These are phyloP conservation scores for Pelomyxa schiedti DNA, from an alignment of 78 protist genomes.

Conservation along the genomic window DNA sequence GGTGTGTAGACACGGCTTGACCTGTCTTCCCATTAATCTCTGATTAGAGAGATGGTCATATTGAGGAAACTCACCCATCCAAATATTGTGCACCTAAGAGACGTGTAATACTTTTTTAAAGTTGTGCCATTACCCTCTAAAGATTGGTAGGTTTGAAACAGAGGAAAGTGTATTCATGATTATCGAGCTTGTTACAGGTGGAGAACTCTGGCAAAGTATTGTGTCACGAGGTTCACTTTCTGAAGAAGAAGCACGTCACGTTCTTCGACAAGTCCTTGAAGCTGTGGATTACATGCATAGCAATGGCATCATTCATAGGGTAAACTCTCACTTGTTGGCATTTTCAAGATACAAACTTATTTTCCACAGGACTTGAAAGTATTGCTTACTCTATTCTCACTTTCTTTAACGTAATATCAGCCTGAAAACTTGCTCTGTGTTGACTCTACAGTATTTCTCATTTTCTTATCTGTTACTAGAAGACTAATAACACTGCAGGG, in stretches of 20 bases:
- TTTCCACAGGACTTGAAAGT: too few species aligned
- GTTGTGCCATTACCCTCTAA: too few species aligned
- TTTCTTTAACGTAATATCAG: too few species aligned
- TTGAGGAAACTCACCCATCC: not conserved
- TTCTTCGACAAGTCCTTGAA: constrained; percentile 53
- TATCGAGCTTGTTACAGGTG: constrained; percentile 55
- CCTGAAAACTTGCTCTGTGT: too few species aligned
- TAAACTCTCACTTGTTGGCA: too few species aligned
- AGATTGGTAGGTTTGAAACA: too few species aligned
- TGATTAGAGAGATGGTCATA: not conserved
- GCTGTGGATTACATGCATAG: constrained; percentile 72
- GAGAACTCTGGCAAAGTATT: constrained; percentile 81
- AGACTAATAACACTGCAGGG: too few species aligned
- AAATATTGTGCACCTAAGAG: not conserved
- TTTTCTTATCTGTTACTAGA: too few species aligned
- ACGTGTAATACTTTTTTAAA: too few species aligned
- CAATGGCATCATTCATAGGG: constrained; percentile 68
- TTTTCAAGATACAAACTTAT: too few species aligned
- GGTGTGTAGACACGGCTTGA: not conserved
- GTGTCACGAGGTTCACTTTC: constrained; percentile 58
- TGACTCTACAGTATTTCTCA: too few species aligned
- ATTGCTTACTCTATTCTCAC: too few species aligned
- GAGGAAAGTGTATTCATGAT: not conserved
- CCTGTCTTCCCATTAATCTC: not conserved
- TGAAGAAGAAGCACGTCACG: constrained; percentile 61